Base-by-base conservation (phyloP, 78 protist species). In the Protostelium mycophagum region DNA sequence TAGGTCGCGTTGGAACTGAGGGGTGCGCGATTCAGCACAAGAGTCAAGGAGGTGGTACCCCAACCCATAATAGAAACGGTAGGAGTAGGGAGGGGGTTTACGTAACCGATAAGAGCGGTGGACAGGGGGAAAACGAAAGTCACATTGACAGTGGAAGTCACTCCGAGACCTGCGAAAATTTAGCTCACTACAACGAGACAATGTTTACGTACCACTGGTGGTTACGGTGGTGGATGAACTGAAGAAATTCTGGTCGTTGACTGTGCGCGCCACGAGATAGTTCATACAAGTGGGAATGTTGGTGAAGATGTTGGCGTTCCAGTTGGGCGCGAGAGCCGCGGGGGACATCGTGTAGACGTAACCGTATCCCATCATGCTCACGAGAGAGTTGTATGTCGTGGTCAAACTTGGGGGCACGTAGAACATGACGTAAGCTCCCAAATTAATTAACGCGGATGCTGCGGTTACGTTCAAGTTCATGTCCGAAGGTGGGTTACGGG, bases 21-120 rank as follows among this genome's bases (percentile, higher is more conserved):
- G 34, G 91, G 91, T 0, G 91, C 87, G 35, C 87, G 37, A 36
- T 88, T 88, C 83, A 73, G 86, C 5, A 29, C 34, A 83, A 91
- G 36, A 16, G 28, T 38, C 0, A 88, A 39, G 36, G 9, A 85
- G 0, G 91, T 39, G 28, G 23, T 51, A 88, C 91, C 91, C 86
- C 36, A 91, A n/a, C 94, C 94, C n/a, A 88, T 16, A 35, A 83
- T 85, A 25, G 91, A 38, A 23, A 37, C 37, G 28, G 83, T 31
- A 36, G 85, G 28, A 83, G 34, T 35, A 37, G 38, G 1, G 86
- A 37, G 0, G 88, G 28, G 5, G 73, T 51, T 25, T 5, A 51
- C 73, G 73, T 16, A 16, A 51, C 73, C 73, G 31, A 25, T 51
- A 28, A 37, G n/a, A n/a, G 37, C 34, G 39, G 91, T 85, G 63